Conservation (phyloP, 192 early-diverging fungal species). For the Neocallimastix lanati region DNA sequence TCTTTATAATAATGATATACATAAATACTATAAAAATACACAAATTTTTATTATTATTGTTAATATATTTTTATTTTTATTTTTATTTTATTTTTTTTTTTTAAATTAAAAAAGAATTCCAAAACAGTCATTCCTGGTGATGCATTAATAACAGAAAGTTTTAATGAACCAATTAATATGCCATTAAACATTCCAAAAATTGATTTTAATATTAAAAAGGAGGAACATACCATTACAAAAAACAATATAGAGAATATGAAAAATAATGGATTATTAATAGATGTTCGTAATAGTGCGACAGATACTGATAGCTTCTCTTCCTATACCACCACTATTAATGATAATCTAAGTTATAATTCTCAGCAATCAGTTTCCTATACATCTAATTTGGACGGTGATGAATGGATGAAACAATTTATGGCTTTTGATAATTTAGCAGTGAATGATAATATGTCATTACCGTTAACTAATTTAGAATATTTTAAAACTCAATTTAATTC, state of each 20-base stretch:
- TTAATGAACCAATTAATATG: neutral
- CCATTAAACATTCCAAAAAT: neutral
- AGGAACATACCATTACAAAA: neutral
- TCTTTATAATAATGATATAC: too few species aligned
- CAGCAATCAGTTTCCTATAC: neutral
- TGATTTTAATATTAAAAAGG: neutral
- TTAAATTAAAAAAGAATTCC: too few species aligned
- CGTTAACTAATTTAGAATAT: neutral
- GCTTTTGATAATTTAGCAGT: neutral
- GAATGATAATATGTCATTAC: neutral
- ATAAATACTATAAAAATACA: too few species aligned
- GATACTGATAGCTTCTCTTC: neutral
- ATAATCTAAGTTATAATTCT: neutral
- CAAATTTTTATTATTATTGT: too few species aligned
- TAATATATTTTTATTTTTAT: too few species aligned
- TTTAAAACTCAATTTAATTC: neutral
- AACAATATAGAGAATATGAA: neutral
- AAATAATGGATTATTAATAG: neutral
- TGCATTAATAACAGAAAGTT: neutral
- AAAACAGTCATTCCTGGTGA: neutral
- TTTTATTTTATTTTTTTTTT: too few species aligned
- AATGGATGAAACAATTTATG: slow-evolving; percentile 7
- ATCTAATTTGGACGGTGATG: neutral
- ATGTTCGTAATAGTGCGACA: neutral
- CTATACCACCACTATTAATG: neutral